Evolutionary conservation across 352 stramenopile genomes (phyloP).

Genomic region (Thraustotheca clavata): DNA sequence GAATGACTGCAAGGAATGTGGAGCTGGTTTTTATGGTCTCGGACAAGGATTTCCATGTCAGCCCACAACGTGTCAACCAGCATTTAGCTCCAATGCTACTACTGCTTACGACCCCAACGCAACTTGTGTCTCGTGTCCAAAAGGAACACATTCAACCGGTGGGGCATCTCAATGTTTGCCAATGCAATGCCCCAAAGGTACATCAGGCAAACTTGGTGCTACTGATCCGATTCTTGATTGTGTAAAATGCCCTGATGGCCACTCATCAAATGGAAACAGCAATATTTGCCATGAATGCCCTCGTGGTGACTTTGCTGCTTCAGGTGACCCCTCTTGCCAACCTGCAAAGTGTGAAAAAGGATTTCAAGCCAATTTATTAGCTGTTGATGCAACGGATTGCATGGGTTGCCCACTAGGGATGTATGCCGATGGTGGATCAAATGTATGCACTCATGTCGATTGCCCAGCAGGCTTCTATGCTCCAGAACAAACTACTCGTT

Average conservation of each 20-base stretch:
- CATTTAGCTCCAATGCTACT: constrained; percentile 30
- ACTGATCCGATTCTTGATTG: constrained; percentile 27
- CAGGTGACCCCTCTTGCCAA: constrained; percentile 24
- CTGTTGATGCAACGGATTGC: constrained; percentile 38
- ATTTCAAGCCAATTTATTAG: constrained; percentile 33
- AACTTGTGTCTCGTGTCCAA: constrained; percentile 28
- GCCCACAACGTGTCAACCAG: constrained; percentile 30
- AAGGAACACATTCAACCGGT: constrained; percentile 28
- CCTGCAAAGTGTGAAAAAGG: constrained; percentile 31
- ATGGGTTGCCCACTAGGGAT: constrained; percentile 37
- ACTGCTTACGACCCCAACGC: constrained; percentile 24
- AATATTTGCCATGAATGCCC: constrained; percentile 30
- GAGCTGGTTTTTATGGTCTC: constrained; percentile 28
- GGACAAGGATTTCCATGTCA: constrained; percentile 28
- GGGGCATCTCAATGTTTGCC: constrained; percentile 25
- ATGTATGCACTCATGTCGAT: constrained; percentile 28
- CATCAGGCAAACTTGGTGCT: constrained; percentile 27
- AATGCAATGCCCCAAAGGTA: constrained; percentile 27
- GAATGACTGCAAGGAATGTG: constrained; percentile 31
- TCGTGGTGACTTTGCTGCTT: constrained; percentile 26
- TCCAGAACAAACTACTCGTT: constrained; percentile 3
- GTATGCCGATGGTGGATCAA: constrained; percentile 31
- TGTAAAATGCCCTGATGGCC: constrained; percentile 26
- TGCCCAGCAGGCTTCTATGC: constrained; percentile 21
- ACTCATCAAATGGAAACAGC: constrained; percentile 32